These are phyloP conservation scores for Pleoardoris graminearum DNA, from an alignment of 2,329 filamentous ascomycete species.

Conservation along the genomic window DNA sequence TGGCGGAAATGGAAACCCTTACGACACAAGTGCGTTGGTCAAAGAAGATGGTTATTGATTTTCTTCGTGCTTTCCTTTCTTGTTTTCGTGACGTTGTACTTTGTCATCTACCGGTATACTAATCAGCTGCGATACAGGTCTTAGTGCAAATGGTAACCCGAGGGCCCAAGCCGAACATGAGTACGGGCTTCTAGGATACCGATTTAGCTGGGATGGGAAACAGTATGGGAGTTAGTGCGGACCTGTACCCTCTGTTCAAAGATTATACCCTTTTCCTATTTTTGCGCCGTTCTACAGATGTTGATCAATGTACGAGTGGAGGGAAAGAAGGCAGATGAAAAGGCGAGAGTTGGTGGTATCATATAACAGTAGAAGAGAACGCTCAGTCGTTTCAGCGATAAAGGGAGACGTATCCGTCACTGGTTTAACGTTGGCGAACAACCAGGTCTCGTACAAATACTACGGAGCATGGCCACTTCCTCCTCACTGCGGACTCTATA, in stretches of 20 bases:
- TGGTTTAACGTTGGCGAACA: no score
- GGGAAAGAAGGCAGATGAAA: no score
- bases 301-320: no score
- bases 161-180: not conserved
- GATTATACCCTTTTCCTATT: conserved; percentile 1
- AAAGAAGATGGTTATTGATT: conserved; percentile 13
- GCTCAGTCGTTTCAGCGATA: no score
- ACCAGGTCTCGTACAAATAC: no score
- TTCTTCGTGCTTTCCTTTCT: not conserved
- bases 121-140: not conserved
- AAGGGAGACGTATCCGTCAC: no score
- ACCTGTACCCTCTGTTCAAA: not conserved
- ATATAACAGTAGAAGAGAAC: no score
- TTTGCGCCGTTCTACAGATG: no score
- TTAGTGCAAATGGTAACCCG: not conserved
- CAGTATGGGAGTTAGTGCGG: not conserved
- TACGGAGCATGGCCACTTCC: no score
- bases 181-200: not conserved
- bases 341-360: no score
- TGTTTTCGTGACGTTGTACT: not conserved
- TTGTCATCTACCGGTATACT: not conserved
- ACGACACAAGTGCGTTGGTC: conserved; percentile 11
- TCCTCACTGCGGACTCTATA: no score
- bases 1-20: conserved; percentile 16
- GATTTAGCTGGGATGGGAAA: not conserved